Evolutionary conservation across 179 eudicot species (phyloP).

Genomic region (Nepenthes alata): DNA sequence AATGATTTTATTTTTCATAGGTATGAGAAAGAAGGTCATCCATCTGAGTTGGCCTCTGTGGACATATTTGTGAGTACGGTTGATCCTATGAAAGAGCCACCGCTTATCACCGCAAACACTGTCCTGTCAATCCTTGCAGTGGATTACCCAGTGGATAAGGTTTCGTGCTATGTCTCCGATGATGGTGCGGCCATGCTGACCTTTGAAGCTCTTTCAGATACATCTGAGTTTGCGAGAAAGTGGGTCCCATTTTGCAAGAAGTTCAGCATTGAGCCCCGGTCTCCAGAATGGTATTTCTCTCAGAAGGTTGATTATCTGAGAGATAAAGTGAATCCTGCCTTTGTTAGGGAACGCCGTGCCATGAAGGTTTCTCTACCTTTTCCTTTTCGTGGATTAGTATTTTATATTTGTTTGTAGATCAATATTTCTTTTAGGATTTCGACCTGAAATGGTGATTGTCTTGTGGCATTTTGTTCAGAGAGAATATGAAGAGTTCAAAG

Average conservation of each 20-base stretch:
- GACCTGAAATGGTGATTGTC: background rate
- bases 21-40: slow-evolving; percentile 77
- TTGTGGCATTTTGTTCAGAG: slow-evolving; percentile 30
- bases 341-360: slow-evolving; percentile 92
- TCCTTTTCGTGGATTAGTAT: background rate
- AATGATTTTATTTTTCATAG: slow-evolving; percentile 15
- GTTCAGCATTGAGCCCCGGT: slow-evolving; percentile 77
- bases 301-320: slow-evolving; percentile 86
- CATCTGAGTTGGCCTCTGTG: slow-evolving; percentile 68
- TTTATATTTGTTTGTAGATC: background rate
- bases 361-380: slow-evolving; percentile 42
- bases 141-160: slow-evolving; percentile 88
- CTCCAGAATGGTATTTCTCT: slow-evolving; percentile 89
- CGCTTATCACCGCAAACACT: slow-evolving; percentile 81
- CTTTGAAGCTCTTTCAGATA: slow-evolving; percentile 81
- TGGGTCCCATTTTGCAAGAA: slow-evolving; percentile 97
- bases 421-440: background rate
- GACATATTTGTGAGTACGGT: slow-evolving; percentile 88
- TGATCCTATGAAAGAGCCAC: slow-evolving; percentile 91
- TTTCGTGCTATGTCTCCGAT: slow-evolving; percentile 88
- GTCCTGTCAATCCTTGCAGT: slow-evolving; percentile 88
- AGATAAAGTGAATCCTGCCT: slow-evolving; percentile 85
- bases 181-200: slow-evolving; percentile 98
- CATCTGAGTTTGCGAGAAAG: slow-evolving; percentile 85
- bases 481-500: slow-evolving; percentile 90